These are phyloP conservation scores for Talaromyces rugulosus DNA, from an alignment of 2,329 filamentous ascomycete species.

Conservation along the genomic window DNA sequence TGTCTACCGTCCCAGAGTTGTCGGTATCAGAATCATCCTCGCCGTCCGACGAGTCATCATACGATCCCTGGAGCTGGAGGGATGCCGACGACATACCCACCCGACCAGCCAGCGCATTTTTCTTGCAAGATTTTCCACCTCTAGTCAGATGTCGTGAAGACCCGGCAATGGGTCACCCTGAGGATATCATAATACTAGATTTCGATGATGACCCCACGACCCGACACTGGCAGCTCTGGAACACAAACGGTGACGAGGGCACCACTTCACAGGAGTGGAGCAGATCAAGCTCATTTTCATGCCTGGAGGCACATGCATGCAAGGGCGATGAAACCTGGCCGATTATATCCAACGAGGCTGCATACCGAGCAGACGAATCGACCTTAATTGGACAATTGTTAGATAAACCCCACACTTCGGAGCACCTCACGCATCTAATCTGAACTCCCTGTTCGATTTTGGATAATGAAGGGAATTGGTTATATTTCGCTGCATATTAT, in stretches of 20 bases:
- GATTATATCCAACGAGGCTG: not conserved
- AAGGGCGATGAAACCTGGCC: conserved; percentile 4
- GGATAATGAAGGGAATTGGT: not conserved
- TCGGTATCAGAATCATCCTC: conserved; percentile 6
- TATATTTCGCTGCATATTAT: not conserved
- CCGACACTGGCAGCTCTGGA: not conserved
- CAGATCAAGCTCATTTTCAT: not conserved
- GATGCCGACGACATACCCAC: conserved; percentile 10
- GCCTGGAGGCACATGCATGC: not conserved
- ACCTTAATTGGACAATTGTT: not conserved
- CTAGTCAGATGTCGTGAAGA: conserved; percentile 6
- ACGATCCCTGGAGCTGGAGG: conserved; percentile 8
- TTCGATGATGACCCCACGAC: not conserved
- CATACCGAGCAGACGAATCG: not conserved
- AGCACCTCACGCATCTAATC: not conserved
- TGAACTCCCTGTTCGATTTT: not conserved
- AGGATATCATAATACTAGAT: not conserved
- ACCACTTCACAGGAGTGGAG: not conserved
- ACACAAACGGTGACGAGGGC: not conserved
- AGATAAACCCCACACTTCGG: not conserved
- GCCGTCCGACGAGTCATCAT: not conserved
- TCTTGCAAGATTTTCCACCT: conserved; percentile 5
- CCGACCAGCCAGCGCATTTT: conserved; percentile 1
- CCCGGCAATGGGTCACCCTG: conserved; percentile 5
- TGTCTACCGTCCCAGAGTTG: not conserved